These are phyloP conservation scores for Cyberlindnera saturnus DNA, from an alignment of 805 yeast species.

Conservation along the genomic window DNA sequence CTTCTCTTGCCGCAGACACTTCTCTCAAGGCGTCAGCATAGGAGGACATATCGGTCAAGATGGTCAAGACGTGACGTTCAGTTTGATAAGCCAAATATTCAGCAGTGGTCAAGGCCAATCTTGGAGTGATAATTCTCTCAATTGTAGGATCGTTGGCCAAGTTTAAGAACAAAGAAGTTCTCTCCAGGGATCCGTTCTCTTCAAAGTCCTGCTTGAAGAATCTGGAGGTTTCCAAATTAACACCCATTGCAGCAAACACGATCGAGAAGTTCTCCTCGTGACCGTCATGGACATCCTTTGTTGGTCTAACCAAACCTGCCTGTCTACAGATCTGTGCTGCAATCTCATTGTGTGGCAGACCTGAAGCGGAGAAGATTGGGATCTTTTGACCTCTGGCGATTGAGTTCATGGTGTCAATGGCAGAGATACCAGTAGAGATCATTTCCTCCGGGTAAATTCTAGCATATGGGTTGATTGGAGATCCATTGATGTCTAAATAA, in stretches of 20 bases:
- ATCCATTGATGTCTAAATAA: slow-evolving; percentile 95
- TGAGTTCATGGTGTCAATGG: slow-evolving; percentile 98
- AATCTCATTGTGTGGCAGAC: slow-evolving; percentile 98
- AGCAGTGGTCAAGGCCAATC: slow-evolving; percentile 97
- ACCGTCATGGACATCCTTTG: slow-evolving; percentile 99
- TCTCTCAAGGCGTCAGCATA: slow-evolving; percentile 99
- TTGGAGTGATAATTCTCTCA: slow-evolving; percentile 98
- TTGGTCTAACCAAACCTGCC: slow-evolving; percentile 98
- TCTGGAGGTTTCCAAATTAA: slow-evolving; percentile 95
- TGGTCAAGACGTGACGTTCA: slow-evolving; percentile 97
- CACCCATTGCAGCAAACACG: slow-evolving; percentile 99
- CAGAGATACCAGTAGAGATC: slow-evolving; percentile 98
- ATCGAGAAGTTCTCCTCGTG: slow-evolving; percentile 99
- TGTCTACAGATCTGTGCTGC: slow-evolving; percentile 99
- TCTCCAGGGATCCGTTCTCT: slow-evolving; percentile 96
- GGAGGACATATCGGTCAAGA: slow-evolving; percentile 99
- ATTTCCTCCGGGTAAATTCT: slow-evolving; percentile 99
- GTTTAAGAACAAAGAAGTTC: slow-evolving; percentile 93
- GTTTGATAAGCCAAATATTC: slow-evolving; percentile 99
- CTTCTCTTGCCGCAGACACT: slow-evolving; percentile 99
- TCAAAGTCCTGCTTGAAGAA: slow-evolving; percentile 99
- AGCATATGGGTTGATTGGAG: slow-evolving; percentile 97
- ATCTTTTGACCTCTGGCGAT: slow-evolving; percentile 99
- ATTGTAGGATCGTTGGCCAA: slow-evolving; percentile 99
- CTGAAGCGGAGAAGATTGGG: slow-evolving; percentile 98